Conservation (phyloP, 2,329 filamentous ascomycete species). For the Penicillium palitans region DNA sequence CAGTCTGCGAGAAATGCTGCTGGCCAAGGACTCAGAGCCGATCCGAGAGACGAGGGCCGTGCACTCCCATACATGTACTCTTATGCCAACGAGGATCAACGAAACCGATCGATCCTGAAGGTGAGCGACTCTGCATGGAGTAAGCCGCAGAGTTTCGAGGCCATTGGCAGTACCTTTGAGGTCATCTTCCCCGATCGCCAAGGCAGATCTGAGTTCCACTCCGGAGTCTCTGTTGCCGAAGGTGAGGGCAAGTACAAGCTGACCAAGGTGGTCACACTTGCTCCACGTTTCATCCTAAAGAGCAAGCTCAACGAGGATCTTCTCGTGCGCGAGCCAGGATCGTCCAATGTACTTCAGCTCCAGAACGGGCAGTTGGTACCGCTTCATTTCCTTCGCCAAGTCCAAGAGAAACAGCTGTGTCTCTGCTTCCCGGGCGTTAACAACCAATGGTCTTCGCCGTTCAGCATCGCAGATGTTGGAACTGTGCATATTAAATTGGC, state of each 20-base stretch:
- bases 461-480: slow-evolving; percentile 94
- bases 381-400: slow-evolving; percentile 84
- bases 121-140: slow-evolving; percentile 93
- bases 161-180: slow-evolving; percentile 89
- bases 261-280: slow-evolving; percentile 90
- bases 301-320: slow-evolving; percentile 90
- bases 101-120: slow-evolving; percentile 85
- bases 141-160: slow-evolving; percentile 96
- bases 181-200: slow-evolving; percentile 75
- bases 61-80: slow-evolving; percentile 95
- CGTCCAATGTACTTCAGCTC: slow-evolving; percentile 77
- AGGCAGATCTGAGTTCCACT: slow-evolving; percentile 78
- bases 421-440: slow-evolving; percentile 91
- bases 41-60: slow-evolving; percentile 55
- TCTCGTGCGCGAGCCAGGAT: slow-evolving; percentile 86
- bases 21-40: slow-evolving; percentile 68
- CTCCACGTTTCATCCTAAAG: slow-evolving; percentile 89
- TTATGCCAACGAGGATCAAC: slow-evolving; percentile 81
- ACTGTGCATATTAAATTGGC: slow-evolving; percentile 92
- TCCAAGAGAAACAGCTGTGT: slow-evolving; percentile 81
- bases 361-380: slow-evolving; percentile 78
- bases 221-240: slow-evolving; percentile 83
- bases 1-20: slow-evolving; percentile 79
- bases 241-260: slow-evolving; percentile 98
- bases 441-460: slow-evolving; percentile 96